Percentiles rank a stretch among this genome's conserved stretches.
These are phyloP conservation scores for Aspergillus sp. DNA, from an alignment of 2,329 filamentous ascomycete genomes.

Conservation along the genomic window DNA sequence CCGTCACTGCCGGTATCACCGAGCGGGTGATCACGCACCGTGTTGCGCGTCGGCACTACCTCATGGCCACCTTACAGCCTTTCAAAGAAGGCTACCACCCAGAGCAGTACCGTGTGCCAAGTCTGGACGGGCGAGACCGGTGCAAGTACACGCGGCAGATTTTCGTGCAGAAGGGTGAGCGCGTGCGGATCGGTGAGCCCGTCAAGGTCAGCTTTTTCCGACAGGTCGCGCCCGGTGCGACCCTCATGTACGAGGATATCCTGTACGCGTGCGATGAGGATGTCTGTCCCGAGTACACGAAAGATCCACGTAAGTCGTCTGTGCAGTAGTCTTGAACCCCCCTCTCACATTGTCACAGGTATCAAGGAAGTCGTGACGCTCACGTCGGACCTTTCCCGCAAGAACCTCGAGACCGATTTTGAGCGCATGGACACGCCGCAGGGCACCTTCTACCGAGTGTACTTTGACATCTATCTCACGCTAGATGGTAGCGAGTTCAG, in stretches of 20 bases:
- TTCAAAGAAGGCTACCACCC: slow-evolving; percentile 99
- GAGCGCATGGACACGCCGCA: slow-evolving; percentile 99
- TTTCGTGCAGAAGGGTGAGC: slow-evolving; percentile 96
- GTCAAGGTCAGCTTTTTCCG: slow-evolving; percentile 99
- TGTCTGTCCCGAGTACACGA: slow-evolving; percentile 96
- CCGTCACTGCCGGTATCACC: slow-evolving; percentile 95
- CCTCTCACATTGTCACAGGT: slow-evolving; percentile 52
- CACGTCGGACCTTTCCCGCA: slow-evolving; percentile 92
- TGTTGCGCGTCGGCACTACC: slow-evolving; percentile 94
- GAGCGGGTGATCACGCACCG: slow-evolving; percentile 95
- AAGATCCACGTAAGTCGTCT: slow-evolving; percentile 85
- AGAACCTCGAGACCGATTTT: slow-evolving; percentile 99
- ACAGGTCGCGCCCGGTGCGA: slow-evolving; percentile 93
- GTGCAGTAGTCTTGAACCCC: neutral
- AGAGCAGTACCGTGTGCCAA: slow-evolving; percentile 95
- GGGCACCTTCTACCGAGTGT: slow-evolving; percentile 84
- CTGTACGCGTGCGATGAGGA: slow-evolving; percentile 97
- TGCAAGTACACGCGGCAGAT: slow-evolving; percentile 99
- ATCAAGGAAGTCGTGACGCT: slow-evolving; percentile 99
- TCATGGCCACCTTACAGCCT: slow-evolving; percentile 97
- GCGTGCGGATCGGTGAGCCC: slow-evolving; percentile 98
- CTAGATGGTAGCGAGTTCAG: slow-evolving; percentile 98
- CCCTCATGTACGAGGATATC: slow-evolving; percentile 99
- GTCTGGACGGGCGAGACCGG: slow-evolving; percentile 91
- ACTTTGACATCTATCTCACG: slow-evolving; percentile 75